Evolutionary conservation across 768 basidiomycete species (phyloP).

Genomic region (Kwoniella mangroviensis): DNA sequence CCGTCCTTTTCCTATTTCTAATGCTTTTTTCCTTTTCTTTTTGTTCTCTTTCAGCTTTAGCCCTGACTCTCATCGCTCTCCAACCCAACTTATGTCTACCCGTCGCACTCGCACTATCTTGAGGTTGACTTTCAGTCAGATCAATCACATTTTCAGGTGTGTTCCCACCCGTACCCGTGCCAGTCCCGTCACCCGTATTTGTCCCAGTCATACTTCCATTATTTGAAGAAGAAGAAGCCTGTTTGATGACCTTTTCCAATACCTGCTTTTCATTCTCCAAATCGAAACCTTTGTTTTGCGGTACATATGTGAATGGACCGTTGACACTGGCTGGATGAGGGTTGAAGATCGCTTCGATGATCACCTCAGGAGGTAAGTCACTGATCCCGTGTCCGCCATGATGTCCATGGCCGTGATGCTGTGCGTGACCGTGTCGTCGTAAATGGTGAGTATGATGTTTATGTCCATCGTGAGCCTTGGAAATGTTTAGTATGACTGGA

Average conservation of each 20-base stretch:
- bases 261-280: constrained; percentile 20
- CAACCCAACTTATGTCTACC: constrained; percentile 13
- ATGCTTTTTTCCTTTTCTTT: constrained; percentile 7
- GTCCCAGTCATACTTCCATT: constrained; percentile 4
- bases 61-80: constrained; percentile 17
- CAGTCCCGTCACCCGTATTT: neutral
- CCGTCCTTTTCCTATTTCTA: constrained; percentile 5
- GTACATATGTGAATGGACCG: constrained; percentile 44
- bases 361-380: constrained; percentile 37
- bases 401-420: constrained; percentile 9
- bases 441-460: constrained; percentile 32
- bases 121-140: constrained; percentile 1
- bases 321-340: constrained; percentile 36
- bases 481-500: constrained; percentile 15
- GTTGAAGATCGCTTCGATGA: constrained; percentile 52
- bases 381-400: constrained; percentile 19
- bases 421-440: constrained; percentile 1
- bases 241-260: constrained; percentile 18
- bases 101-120: neutral
- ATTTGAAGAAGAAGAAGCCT: neutral
- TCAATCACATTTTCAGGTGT: constrained; percentile 2
- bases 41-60: constrained; percentile 14
- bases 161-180: neutral
- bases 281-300: constrained; percentile 14
- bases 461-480: constrained; percentile 28